Percentiles rank a stretch among this genome's conserved stretches.
phyloP scores from a whole-genome alignment of 192 early-diverging fungal genomes.

The Mortierella hygrophila region DNA sequence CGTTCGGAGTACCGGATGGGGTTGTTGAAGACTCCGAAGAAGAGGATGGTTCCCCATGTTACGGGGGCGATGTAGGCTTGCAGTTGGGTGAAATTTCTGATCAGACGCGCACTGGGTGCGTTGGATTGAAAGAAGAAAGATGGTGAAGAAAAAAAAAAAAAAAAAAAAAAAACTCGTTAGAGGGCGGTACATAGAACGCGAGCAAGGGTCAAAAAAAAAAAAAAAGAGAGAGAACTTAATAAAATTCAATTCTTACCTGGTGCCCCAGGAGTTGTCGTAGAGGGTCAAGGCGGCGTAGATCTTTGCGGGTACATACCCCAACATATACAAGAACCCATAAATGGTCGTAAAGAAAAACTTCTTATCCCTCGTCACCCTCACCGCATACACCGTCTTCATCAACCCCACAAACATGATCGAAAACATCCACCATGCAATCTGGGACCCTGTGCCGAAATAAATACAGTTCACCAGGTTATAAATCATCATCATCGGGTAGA shows the following conservation, averaged over 20 bases:
- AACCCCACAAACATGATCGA: slow-evolving; percentile 59
- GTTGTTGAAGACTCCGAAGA: slow-evolving; percentile 37
- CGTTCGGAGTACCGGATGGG: slow-evolving; percentile 26
- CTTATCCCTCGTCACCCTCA: slow-evolving; percentile 44
- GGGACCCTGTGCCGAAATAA: slow-evolving; percentile 43
- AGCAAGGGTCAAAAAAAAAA: no score
- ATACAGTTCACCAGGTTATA: slow-evolving; percentile 63
- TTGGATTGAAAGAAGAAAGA: not conserved
- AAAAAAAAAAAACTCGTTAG: no score
- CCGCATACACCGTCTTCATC: slow-evolving; percentile 62
- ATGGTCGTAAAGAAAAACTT: slow-evolving; percentile 63
- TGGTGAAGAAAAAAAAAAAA: no score
- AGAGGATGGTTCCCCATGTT: slow-evolving; percentile 35
- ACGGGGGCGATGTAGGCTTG: slow-evolving; percentile 49
- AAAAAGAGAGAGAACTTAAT: not conserved
- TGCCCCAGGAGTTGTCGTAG: slow-evolving; percentile 73
- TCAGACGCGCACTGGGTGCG: slow-evolving; percentile 39
- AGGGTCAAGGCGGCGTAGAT: slow-evolving; percentile 66
- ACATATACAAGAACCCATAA: slow-evolving; percentile 65
- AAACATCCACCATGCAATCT: slow-evolving; percentile 57
- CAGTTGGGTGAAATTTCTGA: slow-evolving; percentile 37
- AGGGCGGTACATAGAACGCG: no score
- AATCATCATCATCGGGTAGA: slow-evolving; percentile 74
- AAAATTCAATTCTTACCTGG: slow-evolving; percentile 36
- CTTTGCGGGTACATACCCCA: slow-evolving; percentile 71